Base-by-base conservation (phyloP, 2,329 filamentous ascomycete genomes). In the Trichoderma asperellum region DNA sequence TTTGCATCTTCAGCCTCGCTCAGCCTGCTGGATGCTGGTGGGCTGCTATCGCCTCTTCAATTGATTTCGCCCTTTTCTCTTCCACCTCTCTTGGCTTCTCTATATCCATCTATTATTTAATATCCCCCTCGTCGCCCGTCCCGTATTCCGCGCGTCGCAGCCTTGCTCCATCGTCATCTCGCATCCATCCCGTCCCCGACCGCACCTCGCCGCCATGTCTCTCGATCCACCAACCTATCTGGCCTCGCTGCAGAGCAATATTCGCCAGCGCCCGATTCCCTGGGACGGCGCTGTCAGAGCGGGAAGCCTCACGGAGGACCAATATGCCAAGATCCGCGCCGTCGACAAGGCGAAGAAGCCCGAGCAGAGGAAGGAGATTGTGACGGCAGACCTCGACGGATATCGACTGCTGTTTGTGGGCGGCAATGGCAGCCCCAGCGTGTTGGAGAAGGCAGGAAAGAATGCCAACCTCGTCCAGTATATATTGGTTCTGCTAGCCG, bases 281-380 rank as follows among this genome's bases (percentile, higher is more conserved):
- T 99, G 96, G 96, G 95, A 98, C 82, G 95, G 95, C 76, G 94
- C 95, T 76, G 93, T 97, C 74, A 89, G 96, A 80, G 93, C 93
- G 75, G 93, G 94, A 80, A 96, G 93, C 77, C 92, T 99, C 82
- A 97, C 92, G 70, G 95, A 98, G 75, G 91, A 92, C 74, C 95
- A 99, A 81, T 88, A 97, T 75, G 92, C 92, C 84, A 95, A 94
- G 86, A 97, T 99, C 83, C 94, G 94, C 81, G 93, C 94, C 71
- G 93, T 98, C 75, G 96, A 98, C 81, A 98, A 97, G 83, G 92
- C 96, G 74, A 92, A 94, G 81, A 96, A 93, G 81, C 75, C 78
- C 47, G 96, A 98, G 74, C 92, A 94, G 82, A 89, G 94, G 77
- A 91, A 91, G 78, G 89, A 95, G 77, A 91, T 90, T 21, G 90